Evolutionary conservation across 2,329 filamentous ascomycete genomes (phyloP).

Genomic region (Penicillium olsonii): DNA sequence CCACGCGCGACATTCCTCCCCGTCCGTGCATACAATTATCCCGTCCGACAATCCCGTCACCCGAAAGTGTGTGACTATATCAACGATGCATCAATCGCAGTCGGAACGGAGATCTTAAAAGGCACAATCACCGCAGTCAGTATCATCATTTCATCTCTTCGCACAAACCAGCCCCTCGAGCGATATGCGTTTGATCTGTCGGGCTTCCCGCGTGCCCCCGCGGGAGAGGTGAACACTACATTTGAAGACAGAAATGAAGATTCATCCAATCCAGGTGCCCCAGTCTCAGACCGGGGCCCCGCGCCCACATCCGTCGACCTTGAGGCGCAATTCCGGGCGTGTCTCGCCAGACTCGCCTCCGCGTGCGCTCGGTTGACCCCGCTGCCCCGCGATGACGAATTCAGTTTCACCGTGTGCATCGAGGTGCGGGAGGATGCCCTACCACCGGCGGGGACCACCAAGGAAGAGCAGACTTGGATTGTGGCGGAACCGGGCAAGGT

Average conservation of each 20-base stretch:
- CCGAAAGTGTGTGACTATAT: slow-evolving; percentile 85
- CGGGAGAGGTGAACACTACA: slow-evolving; percentile 52
- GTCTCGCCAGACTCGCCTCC: slow-evolving; percentile 46
- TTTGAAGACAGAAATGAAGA: slow-evolving; percentile 48
- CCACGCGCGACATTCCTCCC: slow-evolving; percentile 75
- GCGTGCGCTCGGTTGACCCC: slow-evolving; percentile 46
- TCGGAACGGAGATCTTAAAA: slow-evolving; percentile 68
- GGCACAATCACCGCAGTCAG: slow-evolving; percentile 57
- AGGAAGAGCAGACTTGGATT: slow-evolving; percentile 61
- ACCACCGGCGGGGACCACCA: slow-evolving; percentile 48
- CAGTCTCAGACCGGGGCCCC: slow-evolving; percentile 28
- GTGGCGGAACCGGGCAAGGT: slow-evolving; percentile 55
- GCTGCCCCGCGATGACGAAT: slow-evolving; percentile 49
- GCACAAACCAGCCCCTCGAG: slow-evolving; percentile 56
- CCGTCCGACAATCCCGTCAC: slow-evolving; percentile 83
- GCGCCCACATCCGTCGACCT: slow-evolving; percentile 43
- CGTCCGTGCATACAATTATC: slow-evolving; percentile 77
- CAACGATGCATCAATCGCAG: slow-evolving; percentile 73
- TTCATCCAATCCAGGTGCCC: slow-evolving; percentile 32
- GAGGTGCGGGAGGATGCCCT: slow-evolving; percentile 50
- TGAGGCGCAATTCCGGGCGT: slow-evolving; percentile 52
- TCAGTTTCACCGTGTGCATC: slow-evolving; percentile 52
- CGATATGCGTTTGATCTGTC: slow-evolving; percentile 63
- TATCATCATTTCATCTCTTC: slow-evolving; percentile 57
- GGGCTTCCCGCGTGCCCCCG: slow-evolving; percentile 54